Percentiles rank a stretch among this genome's conserved stretches.
Evolutionary conservation across 2,329 filamentous ascomycete species (phyloP).

Genomic region (Pseudopyricularia javanii): DNA sequence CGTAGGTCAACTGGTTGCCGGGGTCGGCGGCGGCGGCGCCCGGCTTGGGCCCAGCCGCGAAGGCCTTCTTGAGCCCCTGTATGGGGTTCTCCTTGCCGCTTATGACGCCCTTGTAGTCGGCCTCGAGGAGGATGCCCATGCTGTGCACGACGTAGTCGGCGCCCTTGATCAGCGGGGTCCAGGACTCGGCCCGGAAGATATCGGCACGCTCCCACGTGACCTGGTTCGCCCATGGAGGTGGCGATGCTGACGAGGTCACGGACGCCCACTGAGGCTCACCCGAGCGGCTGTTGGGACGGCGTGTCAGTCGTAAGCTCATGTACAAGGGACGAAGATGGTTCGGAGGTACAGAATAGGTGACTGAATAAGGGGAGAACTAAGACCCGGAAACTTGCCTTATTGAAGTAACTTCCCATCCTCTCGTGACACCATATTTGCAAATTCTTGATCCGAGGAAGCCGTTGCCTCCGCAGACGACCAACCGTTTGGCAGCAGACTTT

Average conservation of each 20-base stretch:
- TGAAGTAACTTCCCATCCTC: conserved; percentile 87
- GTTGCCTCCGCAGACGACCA: conserved; percentile 88
- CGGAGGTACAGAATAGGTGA: neutral
- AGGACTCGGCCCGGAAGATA: conserved; percentile 71
- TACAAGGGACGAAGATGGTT: neutral
- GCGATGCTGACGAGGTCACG: conserved; percentile 55
- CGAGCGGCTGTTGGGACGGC: conserved; percentile 53
- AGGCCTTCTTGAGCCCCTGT: conserved; percentile 64
- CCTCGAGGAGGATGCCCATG: conserved; percentile 92
- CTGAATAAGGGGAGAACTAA: neutral
- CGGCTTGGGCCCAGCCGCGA: conserved; percentile 31
- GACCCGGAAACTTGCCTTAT: conserved; percentile 52
- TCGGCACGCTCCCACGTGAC: conserved; percentile 85
- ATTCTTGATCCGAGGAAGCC: conserved; percentile 84
- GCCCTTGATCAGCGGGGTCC: conserved; percentile 60
- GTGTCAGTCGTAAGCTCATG: neutral
- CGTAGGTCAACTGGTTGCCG: conserved; percentile 69
- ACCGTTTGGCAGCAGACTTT: conserved; percentile 46
- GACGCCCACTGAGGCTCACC: conserved; percentile 78
- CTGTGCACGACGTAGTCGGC: conserved; percentile 84
- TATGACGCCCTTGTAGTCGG: conserved; percentile 91
- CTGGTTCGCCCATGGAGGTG: conserved; percentile 69
- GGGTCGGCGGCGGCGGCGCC: conserved; percentile 44
- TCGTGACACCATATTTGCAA: conserved; percentile 74
- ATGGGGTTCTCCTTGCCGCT: conserved; percentile 75